Evolutionary conservation across 768 basidiomycete species (phyloP), one percentile per base, ranked within the genome.

Genomic region (Russula olivacea): DNA sequence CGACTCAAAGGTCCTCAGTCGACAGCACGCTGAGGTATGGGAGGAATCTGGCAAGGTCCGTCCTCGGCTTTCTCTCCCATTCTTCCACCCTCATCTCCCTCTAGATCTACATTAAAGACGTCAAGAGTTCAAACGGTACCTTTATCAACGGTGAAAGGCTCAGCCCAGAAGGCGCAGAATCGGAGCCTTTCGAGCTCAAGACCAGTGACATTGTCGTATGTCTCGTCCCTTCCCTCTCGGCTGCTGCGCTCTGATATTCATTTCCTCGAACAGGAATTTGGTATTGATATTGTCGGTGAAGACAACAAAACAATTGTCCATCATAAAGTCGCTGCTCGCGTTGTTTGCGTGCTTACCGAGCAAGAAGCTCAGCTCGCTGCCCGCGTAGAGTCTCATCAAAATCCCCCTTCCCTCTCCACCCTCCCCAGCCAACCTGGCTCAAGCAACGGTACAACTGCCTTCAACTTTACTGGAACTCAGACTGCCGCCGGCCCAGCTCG

Each of bases 11-110:
- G 88, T 98, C 9, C 80, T 99, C 64, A 92, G 90, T 68, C 80
- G 96, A 68, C 89, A 91, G 77, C 96, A 98, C 72, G 96, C 96
- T 15, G 96, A 98, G 76, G 91, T 99, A n/a, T 99, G 89, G 96
- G 94, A 92, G 77, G 92, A 96, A 64, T 79, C 75, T 48, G 85
- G 83, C 51, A 96, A 96, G 84, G 94, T 93, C 54, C 55, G 10
- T 41, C n/a, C n/a, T 52, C 57, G 52, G 57, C 58, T 51, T 61
- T 48, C 41, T 49, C 60, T 40, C 55, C 64, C 49, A 67, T 66
- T 64, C 65, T 41, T 47, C 60, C 59, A 49, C 40, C 63, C 58
- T 64, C 61, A 63, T 67, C 58, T 63, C 61, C 36, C 34, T 43
- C 49, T 61, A 98, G 93, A 94, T 98, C 75, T 96, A 78, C 79